Conservation (phyloP, 495 filamentous ascomycete species). For the Trichocladium antarcticum region DNA sequence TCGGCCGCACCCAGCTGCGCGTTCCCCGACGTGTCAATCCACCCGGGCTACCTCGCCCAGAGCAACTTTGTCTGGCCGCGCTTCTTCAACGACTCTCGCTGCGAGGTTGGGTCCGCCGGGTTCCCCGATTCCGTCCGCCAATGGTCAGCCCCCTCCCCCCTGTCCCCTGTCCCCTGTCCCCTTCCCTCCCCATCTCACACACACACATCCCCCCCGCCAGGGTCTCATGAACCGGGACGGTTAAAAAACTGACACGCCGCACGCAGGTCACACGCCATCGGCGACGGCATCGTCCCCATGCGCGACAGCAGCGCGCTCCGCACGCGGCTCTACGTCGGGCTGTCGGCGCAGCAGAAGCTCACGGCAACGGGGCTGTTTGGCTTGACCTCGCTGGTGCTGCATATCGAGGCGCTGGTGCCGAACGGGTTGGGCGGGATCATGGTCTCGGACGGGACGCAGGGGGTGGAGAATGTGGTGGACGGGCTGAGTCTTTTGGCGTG, state of each 20-base stretch:
- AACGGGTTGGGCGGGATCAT: conserved; percentile 9
- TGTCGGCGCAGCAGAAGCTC: not conserved
- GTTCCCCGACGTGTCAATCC: conserved; percentile 32
- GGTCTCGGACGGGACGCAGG: conserved; percentile 12
- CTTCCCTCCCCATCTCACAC: not conserved
- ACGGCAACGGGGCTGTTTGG: not conserved
- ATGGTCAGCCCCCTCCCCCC: not conserved
- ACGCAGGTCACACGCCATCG: not conserved
- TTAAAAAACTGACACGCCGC: not conserved
- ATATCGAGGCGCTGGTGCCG: not conserved
- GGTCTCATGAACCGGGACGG: not conserved
- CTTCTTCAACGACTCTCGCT: conserved; percentile 11
- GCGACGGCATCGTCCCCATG: not conserved
- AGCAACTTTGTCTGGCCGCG: conserved; percentile 16
- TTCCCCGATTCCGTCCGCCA: conserved; percentile 2
- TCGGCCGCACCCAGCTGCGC: conserved; percentile 47
- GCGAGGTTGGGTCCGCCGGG: conserved; percentile 5
- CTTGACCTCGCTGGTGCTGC: not conserved
- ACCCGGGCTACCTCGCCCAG: conserved; percentile 14
- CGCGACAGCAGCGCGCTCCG: conserved; percentile 2
- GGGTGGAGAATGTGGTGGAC: conserved; percentile 5
- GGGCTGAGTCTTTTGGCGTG: conserved; percentile 7
- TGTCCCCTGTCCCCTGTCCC: not conserved
- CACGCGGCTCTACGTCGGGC: conserved; percentile 4
- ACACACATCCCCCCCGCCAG: not conserved